phyloP scores from a whole-genome alignment of 257 asterid genomes.

The Fraxinus pennsylvanica region DNA sequence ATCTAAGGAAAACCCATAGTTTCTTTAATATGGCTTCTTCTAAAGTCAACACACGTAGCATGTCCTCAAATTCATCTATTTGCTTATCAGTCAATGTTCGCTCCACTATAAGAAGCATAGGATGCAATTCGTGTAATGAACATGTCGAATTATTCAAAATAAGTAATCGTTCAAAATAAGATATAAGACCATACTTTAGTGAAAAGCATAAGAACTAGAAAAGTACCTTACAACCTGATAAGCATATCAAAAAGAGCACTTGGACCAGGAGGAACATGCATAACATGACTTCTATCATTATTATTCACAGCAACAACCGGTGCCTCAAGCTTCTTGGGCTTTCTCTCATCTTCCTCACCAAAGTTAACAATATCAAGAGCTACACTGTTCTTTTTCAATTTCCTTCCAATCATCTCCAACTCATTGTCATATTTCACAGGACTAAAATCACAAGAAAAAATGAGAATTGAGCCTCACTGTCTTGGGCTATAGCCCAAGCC shows the following conservation, averaged over 20 bases:
- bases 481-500: too few relatives aligned
- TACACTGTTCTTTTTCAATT: too few relatives aligned
- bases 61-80: conserved; percentile 94
- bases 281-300: conserved; percentile 90
- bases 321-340: conserved; percentile 86
- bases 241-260: conserved; percentile 93
- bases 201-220: too few relatives aligned
- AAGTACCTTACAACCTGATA: conserved; percentile 53
- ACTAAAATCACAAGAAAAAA: conserved; percentile 39
- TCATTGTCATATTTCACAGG: conserved; percentile 66
- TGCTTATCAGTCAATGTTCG: conserved; percentile 25
- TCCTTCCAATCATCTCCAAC: too few relatives aligned
- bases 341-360: conserved; percentile 94
- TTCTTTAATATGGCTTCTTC: conserved; percentile 15
- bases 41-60: conserved; percentile 86
- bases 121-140: too few relatives aligned
- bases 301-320: conserved; percentile 89
- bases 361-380: conserved; percentile 49
- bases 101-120: too few relatives aligned
- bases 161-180: too few relatives aligned
- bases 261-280: conserved; percentile 60
- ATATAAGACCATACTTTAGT: too few relatives aligned
- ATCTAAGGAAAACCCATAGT: too few relatives aligned
- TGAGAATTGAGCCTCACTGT: too few relatives aligned
- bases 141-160: too few relatives aligned